A percentile compares a stretch with the other conserved stretches of the same genome.
Conservation (phyloP, 148 eudicot genomes). For the Silene uniflora region DNA sequence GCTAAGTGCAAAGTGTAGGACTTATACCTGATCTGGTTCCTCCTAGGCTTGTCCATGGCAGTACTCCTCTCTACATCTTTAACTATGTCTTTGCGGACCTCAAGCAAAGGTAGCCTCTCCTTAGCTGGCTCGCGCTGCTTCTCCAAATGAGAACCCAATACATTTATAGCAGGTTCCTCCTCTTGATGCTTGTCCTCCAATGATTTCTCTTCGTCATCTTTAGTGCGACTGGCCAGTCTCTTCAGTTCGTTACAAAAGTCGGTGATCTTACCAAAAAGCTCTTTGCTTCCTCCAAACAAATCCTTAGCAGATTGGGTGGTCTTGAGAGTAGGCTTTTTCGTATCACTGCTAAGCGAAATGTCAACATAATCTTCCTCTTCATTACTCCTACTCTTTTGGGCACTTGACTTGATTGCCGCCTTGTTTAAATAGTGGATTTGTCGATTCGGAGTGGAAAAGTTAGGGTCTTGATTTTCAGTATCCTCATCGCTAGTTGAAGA, state of each 20-base stretch:
- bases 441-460: conserved; percentile 38
- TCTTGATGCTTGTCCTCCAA: background rate
- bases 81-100: conserved; percentile 10
- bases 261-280: conserved; percentile 52
- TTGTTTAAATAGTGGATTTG: conserved; percentile 38
- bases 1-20: background rate
- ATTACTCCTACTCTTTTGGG: conserved; percentile 19
- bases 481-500: conserved; percentile 35
- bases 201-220: conserved; percentile 37
- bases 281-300: conserved; percentile 59
- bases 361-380: conserved; percentile 24
- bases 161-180: background rate
- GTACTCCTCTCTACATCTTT: conserved; percentile 29
- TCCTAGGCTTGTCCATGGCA: conserved; percentile 36
- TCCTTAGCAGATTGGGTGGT: conserved; percentile 65
- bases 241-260: conserved; percentile 80
- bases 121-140: conserved; percentile 17
- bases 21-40: conserved; percentile 36
- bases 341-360: conserved; percentile 26
- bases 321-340: conserved; percentile 35
- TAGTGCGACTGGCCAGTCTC: conserved; percentile 41
- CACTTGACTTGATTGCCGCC: conserved; percentile 52
- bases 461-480: conserved; percentile 74
- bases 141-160: conserved; percentile 16
- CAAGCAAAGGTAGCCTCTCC: conserved; percentile 63